Percentiles rank a stretch among this genome's conserved stretches.
Evolutionary conservation across 805 yeast genomes (phyloP).

Genomic region (Candida qinlingensis): DNA sequence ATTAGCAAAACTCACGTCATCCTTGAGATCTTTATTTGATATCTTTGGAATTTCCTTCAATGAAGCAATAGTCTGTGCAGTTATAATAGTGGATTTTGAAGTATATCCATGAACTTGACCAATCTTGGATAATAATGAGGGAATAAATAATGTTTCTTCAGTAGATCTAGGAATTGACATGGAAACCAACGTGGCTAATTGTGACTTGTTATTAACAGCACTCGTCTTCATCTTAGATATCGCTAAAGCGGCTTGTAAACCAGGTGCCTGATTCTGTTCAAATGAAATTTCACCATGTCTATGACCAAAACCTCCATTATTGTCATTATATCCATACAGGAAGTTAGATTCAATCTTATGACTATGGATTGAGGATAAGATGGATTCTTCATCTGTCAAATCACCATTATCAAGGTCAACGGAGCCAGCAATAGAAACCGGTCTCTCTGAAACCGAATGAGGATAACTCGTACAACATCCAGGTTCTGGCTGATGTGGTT

Average conservation of each 20-base stretch:
- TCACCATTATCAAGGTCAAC: conserved; percentile 43
- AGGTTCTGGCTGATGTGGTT: conserved; percentile 39
- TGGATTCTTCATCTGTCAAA: conserved; percentile 43
- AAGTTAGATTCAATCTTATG: background rate
- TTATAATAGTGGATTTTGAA: conserved; percentile 62
- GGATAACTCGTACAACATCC: conserved; percentile 53
- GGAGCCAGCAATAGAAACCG: conserved; percentile 63
- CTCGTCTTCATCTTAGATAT: conserved; percentile 48
- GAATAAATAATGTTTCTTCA: conserved; percentile 71
- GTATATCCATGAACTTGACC: conserved; percentile 69
- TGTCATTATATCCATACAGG: background rate
- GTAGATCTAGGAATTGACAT: conserved; percentile 72
- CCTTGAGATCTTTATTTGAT: conserved; percentile 8
- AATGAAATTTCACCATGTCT: conserved; percentile 36
- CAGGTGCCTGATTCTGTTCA: conserved; percentile 70
- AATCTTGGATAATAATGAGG: conserved; percentile 62
- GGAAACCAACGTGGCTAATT: conserved; percentile 56
- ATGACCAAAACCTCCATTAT: conserved; percentile 14
- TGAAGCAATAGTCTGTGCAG: conserved; percentile 68
- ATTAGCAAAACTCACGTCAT: conserved; percentile 26
- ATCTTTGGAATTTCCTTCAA: conserved; percentile 45
- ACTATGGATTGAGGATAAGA: conserved; percentile 20
- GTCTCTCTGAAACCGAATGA: conserved; percentile 50
- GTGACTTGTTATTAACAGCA: conserved; percentile 29
- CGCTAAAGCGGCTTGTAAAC: conserved; percentile 63